phyloP scores from a whole-genome alignment of 2,329 filamentous ascomycete genomes.

The Botrytis fragariae region DNA sequence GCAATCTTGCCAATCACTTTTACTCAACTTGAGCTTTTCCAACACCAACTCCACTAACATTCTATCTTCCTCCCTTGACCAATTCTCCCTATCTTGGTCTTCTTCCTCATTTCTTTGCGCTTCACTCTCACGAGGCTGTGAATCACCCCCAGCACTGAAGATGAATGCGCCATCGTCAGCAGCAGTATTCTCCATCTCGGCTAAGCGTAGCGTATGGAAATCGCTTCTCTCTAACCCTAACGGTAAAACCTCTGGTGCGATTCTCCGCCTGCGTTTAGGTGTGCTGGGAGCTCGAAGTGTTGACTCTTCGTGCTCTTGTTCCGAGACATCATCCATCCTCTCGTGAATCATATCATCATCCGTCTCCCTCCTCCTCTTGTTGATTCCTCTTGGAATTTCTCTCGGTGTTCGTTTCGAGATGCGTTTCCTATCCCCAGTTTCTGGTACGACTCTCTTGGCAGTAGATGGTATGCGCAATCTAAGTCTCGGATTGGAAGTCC shows the following conservation, averaged over 20 bases:
- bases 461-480: slow-evolving; percentile 45
- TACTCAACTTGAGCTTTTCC: slow-evolving; percentile 63
- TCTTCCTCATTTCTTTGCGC: slow-evolving; percentile 29
- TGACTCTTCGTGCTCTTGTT: slow-evolving; percentile 33
- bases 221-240: slow-evolving; percentile 58
- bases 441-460: slow-evolving; percentile 41
- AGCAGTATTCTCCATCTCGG: slow-evolving; percentile 23
- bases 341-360: slow-evolving; percentile 49
- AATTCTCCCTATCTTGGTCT: slow-evolving; percentile 39
- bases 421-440: slow-evolving; percentile 38
- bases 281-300: slow-evolving; percentile 43
- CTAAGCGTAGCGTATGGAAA: slow-evolving; percentile 51
- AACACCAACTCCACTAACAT: slow-evolving; percentile 66
- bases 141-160: not conserved
- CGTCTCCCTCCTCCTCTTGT: slow-evolving; percentile 52
- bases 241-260: slow-evolving; percentile 59
- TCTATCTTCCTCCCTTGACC: slow-evolving; percentile 63
- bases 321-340: slow-evolving; percentile 39
- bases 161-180: not conserved
- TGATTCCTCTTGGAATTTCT: slow-evolving; percentile 45
- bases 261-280: slow-evolving; percentile 55
- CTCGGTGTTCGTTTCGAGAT: slow-evolving; percentile 51
- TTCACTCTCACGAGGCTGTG: slow-evolving; percentile 14
- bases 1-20: slow-evolving; percentile 66
- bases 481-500: slow-evolving; percentile 46